Evolutionary conservation across 495 filamentous ascomycete genomes (phyloP).

Genomic region (Talaromyces proteolyticus): DNA sequence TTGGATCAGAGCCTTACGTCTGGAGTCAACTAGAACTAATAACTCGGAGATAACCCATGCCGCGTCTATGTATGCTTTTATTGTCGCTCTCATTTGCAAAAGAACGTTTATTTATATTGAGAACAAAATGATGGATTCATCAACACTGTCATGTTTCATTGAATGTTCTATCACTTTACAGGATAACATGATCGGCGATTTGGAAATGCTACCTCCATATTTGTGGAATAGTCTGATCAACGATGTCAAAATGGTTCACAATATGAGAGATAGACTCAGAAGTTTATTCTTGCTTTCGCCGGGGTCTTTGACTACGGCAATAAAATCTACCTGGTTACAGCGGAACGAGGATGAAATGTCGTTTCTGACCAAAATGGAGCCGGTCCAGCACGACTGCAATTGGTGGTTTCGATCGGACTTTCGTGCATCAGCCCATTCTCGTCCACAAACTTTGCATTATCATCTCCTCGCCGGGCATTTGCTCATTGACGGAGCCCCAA

Average conservation of each 20-base stretch:
- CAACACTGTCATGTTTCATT: conserved; percentile 16
- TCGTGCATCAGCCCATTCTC: conserved; percentile 5
- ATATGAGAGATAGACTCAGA: conserved; percentile 24
- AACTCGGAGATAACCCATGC: conserved; percentile 28
- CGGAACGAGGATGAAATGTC: neutral
- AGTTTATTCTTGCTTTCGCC: conserved; percentile 12
- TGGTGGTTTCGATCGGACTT: conserved; percentile 21
- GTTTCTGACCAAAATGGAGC: conserved; percentile 20
- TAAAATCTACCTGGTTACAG: conserved; percentile 12
- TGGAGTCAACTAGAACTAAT: conserved; percentile 28
- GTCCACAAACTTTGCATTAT: conserved; percentile 30
- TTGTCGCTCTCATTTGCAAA: conserved; percentile 25
- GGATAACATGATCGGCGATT: conserved; percentile 19
- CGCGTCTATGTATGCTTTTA: conserved; percentile 19
- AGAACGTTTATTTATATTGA: conserved; percentile 33
- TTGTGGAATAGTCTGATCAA: conserved; percentile 31
- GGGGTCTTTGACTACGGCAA: conserved; percentile 14
- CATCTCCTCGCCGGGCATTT: conserved; percentile 52
- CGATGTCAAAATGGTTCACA: conserved; percentile 39
- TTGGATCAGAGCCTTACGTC: conserved; percentile 41
- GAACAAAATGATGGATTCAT: conserved; percentile 14
- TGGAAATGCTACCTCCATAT: conserved; percentile 3
- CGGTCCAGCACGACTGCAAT: conserved; percentile 5
- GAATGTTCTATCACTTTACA: conserved; percentile 30
- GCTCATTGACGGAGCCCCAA: conserved; percentile 45